Base-by-base conservation (phyloP, 768 basidiomycete genomes). In the Psilocybe cyanescens region DNA sequence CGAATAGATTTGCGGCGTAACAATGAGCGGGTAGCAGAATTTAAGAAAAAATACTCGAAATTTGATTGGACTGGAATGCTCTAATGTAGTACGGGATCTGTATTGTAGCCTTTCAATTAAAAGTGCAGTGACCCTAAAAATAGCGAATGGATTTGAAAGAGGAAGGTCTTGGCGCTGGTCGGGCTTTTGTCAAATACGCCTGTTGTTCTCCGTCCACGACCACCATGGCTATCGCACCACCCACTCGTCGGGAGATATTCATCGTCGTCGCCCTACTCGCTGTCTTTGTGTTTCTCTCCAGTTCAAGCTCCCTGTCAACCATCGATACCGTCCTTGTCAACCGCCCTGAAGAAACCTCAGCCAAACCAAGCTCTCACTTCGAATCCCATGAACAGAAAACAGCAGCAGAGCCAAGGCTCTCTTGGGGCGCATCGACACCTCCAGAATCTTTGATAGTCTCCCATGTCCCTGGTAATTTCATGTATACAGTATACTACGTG, bases 31-130 rank as follows among this genome's bases (percentile, higher is more conserved):
- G 86, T 92, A 55, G 76, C 78, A 33, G 76, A 76, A 60, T 91
- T 95, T 73, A 90, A 86, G 75, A 83, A 83, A 66, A 86, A 81
- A 73, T 99, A 96, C 71, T 86, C 85, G 29, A 84, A 81, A 73
- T 91, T 83, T 72, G 91, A 94, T 70, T 94, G 92, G 92, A 93
- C 91, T 3, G 85, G 83, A 28, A 81, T 92, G 83, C 82, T 93
- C 14, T 44, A 16, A 44, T 44, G 41, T 44, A 39, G 7, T 44
- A 44, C 41, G 8, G 14, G 41, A 44, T 44, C 41, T 44, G 41
- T 16, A 44, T 8, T 11, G 41, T 44, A 44, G 41, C 4, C 41
- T 44, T 67, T 61, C 24, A 58, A 51, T 44, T 14, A 14, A 16
- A 14, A 14, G 41, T 44, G 41, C 41, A 44, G 37, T 16, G 14